Conservation (phyloP, 768 basidiomycete species). For the Termitomyces sp. region DNA sequence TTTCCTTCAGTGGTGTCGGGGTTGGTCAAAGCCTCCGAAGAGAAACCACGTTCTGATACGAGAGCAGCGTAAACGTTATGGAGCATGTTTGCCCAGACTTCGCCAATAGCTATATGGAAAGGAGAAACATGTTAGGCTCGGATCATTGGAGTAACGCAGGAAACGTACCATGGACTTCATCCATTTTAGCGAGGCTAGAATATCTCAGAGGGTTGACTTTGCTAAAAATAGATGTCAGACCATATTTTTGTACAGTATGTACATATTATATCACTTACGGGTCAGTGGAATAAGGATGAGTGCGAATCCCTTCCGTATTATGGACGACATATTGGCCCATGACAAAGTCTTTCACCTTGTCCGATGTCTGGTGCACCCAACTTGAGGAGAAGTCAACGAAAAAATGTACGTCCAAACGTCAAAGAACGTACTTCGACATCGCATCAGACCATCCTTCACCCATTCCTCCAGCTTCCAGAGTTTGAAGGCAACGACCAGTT, state of each 20-base stretch:
- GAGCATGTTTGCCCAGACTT: constrained; percentile 47
- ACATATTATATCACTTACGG: constrained; percentile 21
- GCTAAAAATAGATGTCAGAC: constrained; percentile 12
- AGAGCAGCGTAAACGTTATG: constrained; percentile 38
- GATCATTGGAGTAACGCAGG: background rate
- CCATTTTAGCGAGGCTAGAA: constrained; percentile 29
- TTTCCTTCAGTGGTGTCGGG: constrained; percentile 39
- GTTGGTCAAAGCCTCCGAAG: constrained; percentile 31
- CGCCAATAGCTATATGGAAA: constrained; percentile 39
- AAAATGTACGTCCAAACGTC: background rate
- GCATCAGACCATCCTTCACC: constrained; percentile 66
- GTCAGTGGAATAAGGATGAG: constrained; percentile 50
- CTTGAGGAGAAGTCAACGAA: constrained; percentile 12
- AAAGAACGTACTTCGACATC: constrained; percentile 30
- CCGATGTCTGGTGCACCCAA: constrained; percentile 36
- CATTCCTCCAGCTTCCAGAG: constrained; percentile 58
- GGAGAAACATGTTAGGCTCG: background rate
- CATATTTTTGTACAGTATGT: no score
- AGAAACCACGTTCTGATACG: constrained; percentile 30
- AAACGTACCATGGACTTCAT: constrained; percentile 38
- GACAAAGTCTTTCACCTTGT: constrained; percentile 28
- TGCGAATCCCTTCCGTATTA: constrained; percentile 42
- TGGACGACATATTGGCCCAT: constrained; percentile 47
- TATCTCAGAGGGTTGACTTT: constrained; percentile 39
- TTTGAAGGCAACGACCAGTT: constrained; percentile 56